These are phyloP conservation scores for Limnomonas spitsbergensis DNA, from an alignment of 139 green algal species.

Conservation along the genomic window DNA sequence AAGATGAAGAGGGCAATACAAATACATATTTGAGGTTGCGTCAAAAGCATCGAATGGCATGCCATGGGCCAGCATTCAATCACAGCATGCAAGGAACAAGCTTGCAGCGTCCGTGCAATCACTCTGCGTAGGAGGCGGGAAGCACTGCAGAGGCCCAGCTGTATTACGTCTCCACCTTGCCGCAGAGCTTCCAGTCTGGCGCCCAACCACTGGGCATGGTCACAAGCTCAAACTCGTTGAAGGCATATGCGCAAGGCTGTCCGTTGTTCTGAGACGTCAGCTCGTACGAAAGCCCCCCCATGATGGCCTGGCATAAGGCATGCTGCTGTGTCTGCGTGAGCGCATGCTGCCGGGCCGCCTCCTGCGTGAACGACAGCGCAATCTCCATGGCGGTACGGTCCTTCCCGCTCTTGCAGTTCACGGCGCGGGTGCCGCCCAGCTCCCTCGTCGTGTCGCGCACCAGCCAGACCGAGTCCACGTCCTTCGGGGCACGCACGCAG, in stretches of 20 bases:
- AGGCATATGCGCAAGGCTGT: conserved; percentile 38
- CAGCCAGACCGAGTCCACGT: conserved; percentile 29
- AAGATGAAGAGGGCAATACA: no score
- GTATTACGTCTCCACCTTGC: conserved; percentile 36
- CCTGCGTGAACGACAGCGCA: conserved; percentile 17
- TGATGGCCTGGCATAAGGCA: not conserved
- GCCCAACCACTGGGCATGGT: conserved; percentile 35
- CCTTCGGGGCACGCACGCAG: conserved; percentile 20
- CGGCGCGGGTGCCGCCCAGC: conserved; percentile 19
- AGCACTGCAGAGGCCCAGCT: no score
- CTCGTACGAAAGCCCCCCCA: conserved; percentile 34
- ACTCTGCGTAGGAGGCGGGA: no score
- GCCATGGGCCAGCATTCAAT: no score
- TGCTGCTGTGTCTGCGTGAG: not conserved
- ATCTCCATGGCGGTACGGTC: conserved; percentile 45
- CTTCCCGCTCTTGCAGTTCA: conserved; percentile 52
- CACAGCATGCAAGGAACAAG: no score
- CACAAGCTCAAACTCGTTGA: conserved; percentile 43
- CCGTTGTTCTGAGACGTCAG: conserved; percentile 41
- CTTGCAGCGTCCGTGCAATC: no score
- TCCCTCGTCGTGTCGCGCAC: conserved; percentile 23
- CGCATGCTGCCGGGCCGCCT: not conserved
- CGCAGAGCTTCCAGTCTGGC: conserved; percentile 41
- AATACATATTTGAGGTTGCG: no score
- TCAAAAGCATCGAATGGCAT: no score